Base-by-base conservation (phyloP, 169 alveolate species). In the Babesia caballi region DNA sequence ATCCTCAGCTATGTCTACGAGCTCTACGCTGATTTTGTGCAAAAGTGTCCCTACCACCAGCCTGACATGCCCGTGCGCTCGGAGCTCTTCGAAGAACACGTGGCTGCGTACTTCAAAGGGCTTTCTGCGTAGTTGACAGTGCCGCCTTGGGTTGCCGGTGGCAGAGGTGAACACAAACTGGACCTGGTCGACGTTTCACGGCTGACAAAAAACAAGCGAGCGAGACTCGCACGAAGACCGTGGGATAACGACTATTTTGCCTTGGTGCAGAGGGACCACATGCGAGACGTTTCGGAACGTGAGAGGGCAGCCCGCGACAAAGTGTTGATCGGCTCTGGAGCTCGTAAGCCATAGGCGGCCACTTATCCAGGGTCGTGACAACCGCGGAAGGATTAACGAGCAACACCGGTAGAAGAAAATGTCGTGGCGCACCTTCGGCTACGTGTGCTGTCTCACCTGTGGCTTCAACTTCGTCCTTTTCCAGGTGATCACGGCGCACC, bases 11-110 rank as follows among this genome's bases (percentile, higher is more conserved):
- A 84, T 76, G 94, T 95, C 25, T 94, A 95, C 88, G 96, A 93
- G 74, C 82, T 85, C 36, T 95, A 94, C 76, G 77, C 96, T 27
- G 98, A 95, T 83, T 91, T 73, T 57, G 98, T 95, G 32, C 87
- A 94, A 59, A 95, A 95, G 90, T 95, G 96, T 70, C 98, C 98
- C 28, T 95, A 92, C 76, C 94, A 94, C 60, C 95, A 94, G 56
- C 85, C 81, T 58, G 97, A 94, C 54, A 94, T 94, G 97, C 97
- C 97, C n/a, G 92, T 94, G 63, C 90, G 97, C 40, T 71, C 84
- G 2, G 61, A 66, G 21, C 42, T 71, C 4, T 81, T 81, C 32
- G 88, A 81, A 44, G 84, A 81, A 52, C 84, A 52, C 40, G 71
- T 81, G 1, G 11, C 69, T 9, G 54, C 59, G 25, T 70, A 70